Base-by-base conservation (phyloP, 176 grass and related monocot species). In the Stipa capillata region DNA sequence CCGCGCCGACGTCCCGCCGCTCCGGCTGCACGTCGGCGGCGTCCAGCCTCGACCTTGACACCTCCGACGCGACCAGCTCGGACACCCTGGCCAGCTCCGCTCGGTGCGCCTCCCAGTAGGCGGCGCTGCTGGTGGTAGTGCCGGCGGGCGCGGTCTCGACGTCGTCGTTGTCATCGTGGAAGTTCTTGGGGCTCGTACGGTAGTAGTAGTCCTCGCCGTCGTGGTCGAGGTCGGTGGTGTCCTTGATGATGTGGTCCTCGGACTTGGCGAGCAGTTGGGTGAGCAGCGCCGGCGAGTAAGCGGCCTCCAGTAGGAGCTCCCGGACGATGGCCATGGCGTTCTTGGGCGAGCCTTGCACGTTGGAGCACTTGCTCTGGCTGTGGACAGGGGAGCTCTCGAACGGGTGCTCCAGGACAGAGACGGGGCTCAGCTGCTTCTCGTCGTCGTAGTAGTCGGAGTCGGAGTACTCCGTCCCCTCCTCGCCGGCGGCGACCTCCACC, bases 331-430 rank as follows among this genome's bases (percentile, higher is more conserved):
- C 65, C 80, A 91, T 58, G 69, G 82, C 62, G 61, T 93, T 84
- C 36, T 34, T 71, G 4, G 82, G 76, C 14, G 77, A 85, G 29
- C 60, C 82, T 28, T 79, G 18, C 13, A 42, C 48, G 4, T 25
- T 57, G 5, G 52, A 62, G 50, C 52, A 40, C 79, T 81, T 84
- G 83, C 71, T 53, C 69, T 81, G 73, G 76, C 76, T 52, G 78
- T 80, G 83, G 4, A 58, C 78, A 8, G 79, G 89, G 17, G 87
- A 90, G 71, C 58, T 90, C 32, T 81, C 87, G 64, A 83, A 89
- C 12, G 89, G 85, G 43, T 95, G 76, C 35, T 97, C 96, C 28
- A 95, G 66, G 21, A 99, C 96, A 18, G 96, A 99, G 0, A 93
- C 81, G 1, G 96, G 92, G 79, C 92, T 99, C 20, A 82, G 61